A percentile compares a stretch with the other conserved stretches of the same genome.
These are phyloP conservation scores for Trichomonascaceae sp. DNA, from an alignment of 1,139 yeast species.

Conservation along the genomic window DNA sequence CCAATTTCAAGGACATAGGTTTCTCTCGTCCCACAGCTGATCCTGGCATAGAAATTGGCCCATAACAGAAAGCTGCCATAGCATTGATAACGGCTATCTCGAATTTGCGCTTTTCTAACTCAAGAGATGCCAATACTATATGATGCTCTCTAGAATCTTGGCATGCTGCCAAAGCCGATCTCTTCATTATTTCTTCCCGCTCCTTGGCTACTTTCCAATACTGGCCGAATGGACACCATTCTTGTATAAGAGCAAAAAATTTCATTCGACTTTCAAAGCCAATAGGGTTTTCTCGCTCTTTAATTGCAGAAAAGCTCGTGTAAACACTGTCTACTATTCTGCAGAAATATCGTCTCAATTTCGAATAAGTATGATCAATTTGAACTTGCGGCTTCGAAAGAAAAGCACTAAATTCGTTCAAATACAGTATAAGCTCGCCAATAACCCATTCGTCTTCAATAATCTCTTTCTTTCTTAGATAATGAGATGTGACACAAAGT, in stretches of 20 bases:
- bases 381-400: conserved; percentile 57
- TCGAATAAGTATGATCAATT: conserved; percentile 64
- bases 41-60: conserved; percentile 27
- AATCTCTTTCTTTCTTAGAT: conserved; percentile 46
- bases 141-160: conserved; percentile 33
- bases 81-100: conserved; percentile 72
- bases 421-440: conserved; percentile 54
- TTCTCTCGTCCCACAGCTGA: conserved; percentile 29
- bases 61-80: conserved; percentile 73
- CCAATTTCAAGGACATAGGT: conserved; percentile 62
- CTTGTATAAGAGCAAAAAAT: conserved; percentile 74
- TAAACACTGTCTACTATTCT: conserved; percentile 68
- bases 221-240: conserved; percentile 93
- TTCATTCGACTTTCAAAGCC: conserved; percentile 84
- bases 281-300: conserved; percentile 50
- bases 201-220: conserved; percentile 54
- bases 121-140: conserved; percentile 65
- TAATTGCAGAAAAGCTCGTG: conserved; percentile 40
- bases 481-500: conserved; percentile 63
- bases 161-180: conserved; percentile 21
- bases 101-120: conserved; percentile 68
- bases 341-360: conserved; percentile 73
- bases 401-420: conserved; percentile 61
- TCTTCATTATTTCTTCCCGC: conserved; percentile 57
- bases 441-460: conserved; percentile 67